Evolutionary conservation across 2,329 filamentous ascomycete species (phyloP).

Genomic region (Ceratocystis variospora): DNA sequence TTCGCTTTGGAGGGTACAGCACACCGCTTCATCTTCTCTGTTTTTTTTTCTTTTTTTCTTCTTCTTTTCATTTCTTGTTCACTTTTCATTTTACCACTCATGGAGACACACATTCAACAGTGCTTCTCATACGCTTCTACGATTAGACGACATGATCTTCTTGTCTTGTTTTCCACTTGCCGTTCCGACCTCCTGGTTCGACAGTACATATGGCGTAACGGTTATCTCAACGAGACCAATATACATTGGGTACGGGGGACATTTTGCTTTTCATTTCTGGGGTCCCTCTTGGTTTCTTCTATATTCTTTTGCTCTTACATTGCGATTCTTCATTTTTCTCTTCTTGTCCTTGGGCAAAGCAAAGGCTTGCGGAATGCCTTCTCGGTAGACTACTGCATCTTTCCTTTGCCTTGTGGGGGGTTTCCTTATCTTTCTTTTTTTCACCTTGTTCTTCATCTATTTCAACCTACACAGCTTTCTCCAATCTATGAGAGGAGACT

Average conservation of each 20-base stretch:
- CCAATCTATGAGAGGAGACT: slow-evolving; percentile 27
- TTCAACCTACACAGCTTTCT: slow-evolving; percentile 13
- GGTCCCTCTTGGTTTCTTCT: slow-evolving; percentile 15
- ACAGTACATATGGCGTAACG: slow-evolving; percentile 28
- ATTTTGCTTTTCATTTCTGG: slow-evolving; percentile 15
- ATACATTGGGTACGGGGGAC: slow-evolving; percentile 9
- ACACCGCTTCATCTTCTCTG: slow-evolving; percentile 20
- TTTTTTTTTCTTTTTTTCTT: not conserved
- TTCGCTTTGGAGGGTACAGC: slow-evolving; percentile 18
- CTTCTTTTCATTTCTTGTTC: slow-evolving; percentile 14
- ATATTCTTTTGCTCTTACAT: slow-evolving; percentile 23
- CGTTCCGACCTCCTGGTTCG: not conserved
- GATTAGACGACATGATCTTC: slow-evolving; percentile 28
- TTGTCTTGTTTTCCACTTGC: slow-evolving; percentile 27
- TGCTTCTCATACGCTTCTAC: slow-evolving; percentile 25
- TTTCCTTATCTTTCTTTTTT: slow-evolving; percentile 6
- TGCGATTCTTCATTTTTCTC: slow-evolving; percentile 22
- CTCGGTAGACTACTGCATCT: not conserved
- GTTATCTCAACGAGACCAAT: slow-evolving; percentile 34
- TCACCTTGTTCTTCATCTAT: not conserved
- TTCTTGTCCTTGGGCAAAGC: slow-evolving; percentile 21
- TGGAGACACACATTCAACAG: slow-evolving; percentile 31
- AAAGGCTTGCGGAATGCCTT: not conserved
- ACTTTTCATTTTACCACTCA: slow-evolving; percentile 19
- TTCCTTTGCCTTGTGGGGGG: slow-evolving; percentile 10